These are phyloP conservation scores for Colletotrichum lentis DNA, from an alignment of 2,329 filamentous ascomycete species.

Conservation along the genomic window DNA sequence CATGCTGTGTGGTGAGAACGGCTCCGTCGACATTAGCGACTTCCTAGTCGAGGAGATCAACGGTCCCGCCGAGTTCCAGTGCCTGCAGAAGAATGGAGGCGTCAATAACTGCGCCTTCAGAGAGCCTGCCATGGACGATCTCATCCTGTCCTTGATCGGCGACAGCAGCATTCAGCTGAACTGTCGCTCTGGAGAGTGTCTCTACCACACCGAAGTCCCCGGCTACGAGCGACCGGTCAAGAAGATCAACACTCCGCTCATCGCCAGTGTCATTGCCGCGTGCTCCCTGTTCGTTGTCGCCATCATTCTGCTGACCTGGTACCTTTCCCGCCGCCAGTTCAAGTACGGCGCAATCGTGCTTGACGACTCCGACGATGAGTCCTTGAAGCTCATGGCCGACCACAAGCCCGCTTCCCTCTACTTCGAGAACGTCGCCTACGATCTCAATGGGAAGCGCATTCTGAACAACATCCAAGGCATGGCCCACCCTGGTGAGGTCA, in stretches of 20 bases:
- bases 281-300: constrained; percentile 89
- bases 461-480: constrained; percentile 81
- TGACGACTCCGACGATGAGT: constrained; percentile 90
- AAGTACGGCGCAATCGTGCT: constrained; percentile 79
- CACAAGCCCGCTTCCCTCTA: constrained; percentile 90
- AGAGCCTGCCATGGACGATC: constrained; percentile 89
- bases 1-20: constrained; percentile 92
- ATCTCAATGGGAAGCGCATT: constrained; percentile 87
- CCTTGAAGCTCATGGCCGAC: constrained; percentile 82
- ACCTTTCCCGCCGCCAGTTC: constrained; percentile 78
- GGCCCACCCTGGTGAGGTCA: constrained; percentile 93
- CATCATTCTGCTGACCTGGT: constrained; percentile 85
- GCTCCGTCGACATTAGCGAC: constrained; percentile 89
- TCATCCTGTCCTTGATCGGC: constrained; percentile 89
- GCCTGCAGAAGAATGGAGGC: constrained; percentile 70
- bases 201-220: constrained; percentile 91
- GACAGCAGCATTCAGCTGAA: constrained; percentile 86
- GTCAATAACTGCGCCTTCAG: constrained; percentile 79
- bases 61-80: constrained; percentile 86
- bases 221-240: constrained; percentile 90
- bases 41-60: constrained; percentile 85
- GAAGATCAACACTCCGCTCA: constrained; percentile 95
- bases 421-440: constrained; percentile 88
- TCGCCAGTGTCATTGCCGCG: constrained; percentile 89
- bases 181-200: constrained; percentile 88